Evolutionary conservation across 2,329 filamentous ascomycete species (phyloP), one percentile per base, ranked within the genome.

Genomic region (Cucurbitaria berberidis): DNA sequence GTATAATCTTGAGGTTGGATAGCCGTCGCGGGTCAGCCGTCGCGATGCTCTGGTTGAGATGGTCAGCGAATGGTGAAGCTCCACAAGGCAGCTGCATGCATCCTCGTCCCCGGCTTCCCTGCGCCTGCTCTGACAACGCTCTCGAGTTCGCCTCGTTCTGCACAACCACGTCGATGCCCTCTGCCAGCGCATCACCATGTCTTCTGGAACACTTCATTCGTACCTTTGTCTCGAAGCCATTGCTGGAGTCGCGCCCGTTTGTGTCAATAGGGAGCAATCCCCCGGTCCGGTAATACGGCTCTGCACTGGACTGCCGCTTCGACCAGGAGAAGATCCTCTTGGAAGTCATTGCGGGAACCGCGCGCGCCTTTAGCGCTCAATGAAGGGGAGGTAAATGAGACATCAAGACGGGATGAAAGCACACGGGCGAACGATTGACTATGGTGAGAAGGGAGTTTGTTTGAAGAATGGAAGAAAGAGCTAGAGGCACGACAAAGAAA

Each of bases 271-370:
- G 62, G 6, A 78, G 60, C 29, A 78, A 61, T 8, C 74, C 76
- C n/a, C 73, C 70, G 2, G 72, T 73, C 9, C 68, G 72, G 56
- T 73, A 63, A 50, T 75, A 70, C 15, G 65, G 54, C 46, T 76
- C 75, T 45, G 68, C 58, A 60, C 62, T 44, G 52, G 71, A 61
- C 64, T 72, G 64, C 60, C 76, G 64, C 67, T 77, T 78, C 13
- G 75, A 76, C 77, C 78, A 78, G 41, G 76, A 77, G 44, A 77
- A 77, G 55, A 78, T 74, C 45, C 75, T 77, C 46, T 76, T 78
- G 21, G 76, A 69, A 9, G 66, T 69, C 74, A 78, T 78, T 30
- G 57, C 51, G 51, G 53, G 30, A 51, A 38, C 18, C 21, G 32
- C 26, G 27, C 39, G 27, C 39, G 43, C 41, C 26, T 19, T 32